phyloP scores from a whole-genome alignment of 768 basidiomycete species.

The Phaeolepiota aurea region DNA sequence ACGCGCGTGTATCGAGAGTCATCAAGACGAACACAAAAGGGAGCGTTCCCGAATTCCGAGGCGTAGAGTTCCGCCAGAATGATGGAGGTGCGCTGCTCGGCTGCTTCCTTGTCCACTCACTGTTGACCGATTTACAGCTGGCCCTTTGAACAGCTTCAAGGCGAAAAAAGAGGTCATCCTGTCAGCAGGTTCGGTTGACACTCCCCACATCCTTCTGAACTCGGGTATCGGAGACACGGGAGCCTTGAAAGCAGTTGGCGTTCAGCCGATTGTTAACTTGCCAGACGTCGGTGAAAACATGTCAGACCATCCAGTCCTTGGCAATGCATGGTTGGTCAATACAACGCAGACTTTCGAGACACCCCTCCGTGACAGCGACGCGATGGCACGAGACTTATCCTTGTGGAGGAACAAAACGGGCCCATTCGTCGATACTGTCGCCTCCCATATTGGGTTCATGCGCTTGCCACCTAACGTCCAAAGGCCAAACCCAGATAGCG shows the following conservation, averaged over 20 bases:
- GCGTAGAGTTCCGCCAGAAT: conserved; percentile 1
- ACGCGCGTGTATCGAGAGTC: background rate
- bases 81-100: background rate
- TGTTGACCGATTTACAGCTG: too few relatives aligned
- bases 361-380: conserved; percentile 6
- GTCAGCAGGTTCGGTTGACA: conserved; percentile 21
- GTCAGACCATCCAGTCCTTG: conserved; percentile 12
- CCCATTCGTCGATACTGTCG: conserved; percentile 9
- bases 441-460: conserved; percentile 14
- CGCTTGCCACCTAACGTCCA: conserved; percentile 11
- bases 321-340: conserved; percentile 8
- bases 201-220: conserved; percentile 16
- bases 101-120: too few relatives aligned
- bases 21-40: background rate
- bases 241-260: conserved; percentile 8
- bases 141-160: conserved; percentile 7
- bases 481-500: conserved; percentile 16
- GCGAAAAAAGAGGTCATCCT: conserved; percentile 22
- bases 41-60: background rate
- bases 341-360: conserved; percentile 10
- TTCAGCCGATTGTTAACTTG: conserved; percentile 10
- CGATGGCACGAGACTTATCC: background rate
- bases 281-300: conserved; percentile 16
- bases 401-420: conserved; percentile 9
- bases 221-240: conserved; percentile 17